Evolutionary conservation across 2,329 filamentous ascomycete species (phyloP), one percentile per base, ranked within the genome.

Genomic region (Pyricularia grisea): DNA sequence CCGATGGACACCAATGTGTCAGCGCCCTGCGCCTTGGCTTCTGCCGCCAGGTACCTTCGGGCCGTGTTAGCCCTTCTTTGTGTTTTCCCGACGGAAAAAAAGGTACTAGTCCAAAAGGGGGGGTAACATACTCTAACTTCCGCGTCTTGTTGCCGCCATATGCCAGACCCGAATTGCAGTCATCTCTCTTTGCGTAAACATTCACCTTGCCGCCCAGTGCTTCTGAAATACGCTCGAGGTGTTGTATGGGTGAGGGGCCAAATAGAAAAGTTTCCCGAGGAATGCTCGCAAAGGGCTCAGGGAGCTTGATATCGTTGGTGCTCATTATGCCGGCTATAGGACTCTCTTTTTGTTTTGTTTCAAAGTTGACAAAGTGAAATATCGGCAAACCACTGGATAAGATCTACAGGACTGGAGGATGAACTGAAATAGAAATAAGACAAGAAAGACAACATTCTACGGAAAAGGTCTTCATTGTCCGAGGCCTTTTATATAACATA

Each of bases 121-220:
- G 14, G 23, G 12, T 4, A 23, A 74, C 75, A 72, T 75, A 86
- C 81, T 92, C 89, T 2, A 91, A 82, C 77, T 91, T 91, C 70
- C 89, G 83, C 33, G 85, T 87, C 78, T 91, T 91, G 80, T 91
- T 91, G 68, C 88, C 89, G 55, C 89, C 89, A 73, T 84, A 90
- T 3, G 88, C 88, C 23, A 90, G 82, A 0, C 85, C 86, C 1
- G 87, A 90, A 78, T 90, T 90, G 74, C 88, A 87, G 78, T 92
- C 90, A 72, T 92, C 90, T 67, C 90, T 85, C 78, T 92, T 92
- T 68, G 90, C 89, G 75, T 87, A 92, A 71, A 92, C 84, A 25
- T 83, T 81, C 60, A 90, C 86, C 73, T 83, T 84, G 33, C 84
- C 83, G 66, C 85, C 84, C 5, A 91, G 83, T 28, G 85, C 86